These are phyloP conservation scores for Chaetothyriales sp. DNA, from an alignment of 2,329 filamentous ascomycete species.

Conservation along the genomic window DNA sequence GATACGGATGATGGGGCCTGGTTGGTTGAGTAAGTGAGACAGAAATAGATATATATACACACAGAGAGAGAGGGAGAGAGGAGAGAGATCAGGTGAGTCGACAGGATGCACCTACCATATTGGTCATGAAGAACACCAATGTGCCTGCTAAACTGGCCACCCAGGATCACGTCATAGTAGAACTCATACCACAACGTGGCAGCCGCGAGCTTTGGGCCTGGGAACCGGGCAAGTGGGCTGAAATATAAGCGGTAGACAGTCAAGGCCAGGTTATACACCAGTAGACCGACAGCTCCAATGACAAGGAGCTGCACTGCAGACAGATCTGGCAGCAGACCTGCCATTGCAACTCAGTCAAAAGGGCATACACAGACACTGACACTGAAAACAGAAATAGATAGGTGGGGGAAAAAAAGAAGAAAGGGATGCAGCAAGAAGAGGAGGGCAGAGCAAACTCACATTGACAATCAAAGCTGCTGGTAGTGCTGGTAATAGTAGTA, in stretches of 20 bases:
- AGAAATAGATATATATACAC: background rate
- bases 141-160: conserved; percentile 22
- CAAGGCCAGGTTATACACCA: conserved; percentile 3
- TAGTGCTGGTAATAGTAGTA: no score
- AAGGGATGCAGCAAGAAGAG: no score
- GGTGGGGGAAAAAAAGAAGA: no score
- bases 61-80: background rate
- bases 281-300: background rate
- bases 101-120: conserved; percentile 21
- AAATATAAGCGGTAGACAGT: conserved; percentile 13
- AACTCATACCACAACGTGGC: conserved; percentile 19
- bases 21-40: background rate
- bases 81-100: no score
- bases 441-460: no score
- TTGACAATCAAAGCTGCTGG: no score
- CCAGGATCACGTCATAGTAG: conserved; percentile 22
- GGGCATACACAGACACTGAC: background rate
- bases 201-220: conserved; percentile 22
- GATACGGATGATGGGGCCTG: conserved; percentile 22
- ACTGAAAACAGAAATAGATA: no score
- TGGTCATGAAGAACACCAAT: conserved; percentile 22
- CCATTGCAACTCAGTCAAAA: background rate
- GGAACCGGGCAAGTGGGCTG: conserved; percentile 15
- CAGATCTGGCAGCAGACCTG: background rate
- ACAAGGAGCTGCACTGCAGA: background rate